These are phyloP conservation scores for Acer campestre DNA, from an alignment of 345 rosid genomes.

Conservation along the genomic window DNA sequence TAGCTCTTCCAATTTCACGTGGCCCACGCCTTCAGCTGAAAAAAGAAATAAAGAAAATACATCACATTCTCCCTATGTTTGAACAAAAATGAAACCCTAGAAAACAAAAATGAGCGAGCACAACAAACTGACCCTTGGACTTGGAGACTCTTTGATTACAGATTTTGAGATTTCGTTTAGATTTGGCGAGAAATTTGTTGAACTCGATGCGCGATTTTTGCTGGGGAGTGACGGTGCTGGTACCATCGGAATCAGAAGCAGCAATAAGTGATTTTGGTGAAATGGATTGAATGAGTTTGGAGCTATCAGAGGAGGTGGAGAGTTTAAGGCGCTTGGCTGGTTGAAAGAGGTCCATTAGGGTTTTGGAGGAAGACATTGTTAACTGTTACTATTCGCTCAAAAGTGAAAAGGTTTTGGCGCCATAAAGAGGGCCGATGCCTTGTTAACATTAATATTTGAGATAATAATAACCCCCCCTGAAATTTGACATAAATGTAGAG, in stretches of 20 bases:
- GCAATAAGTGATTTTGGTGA: conserved; percentile 16
- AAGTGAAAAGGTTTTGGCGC: not conserved
- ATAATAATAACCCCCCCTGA: too few relatives aligned
- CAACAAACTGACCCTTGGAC: conserved; percentile 43
- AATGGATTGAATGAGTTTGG: conserved; percentile 22
- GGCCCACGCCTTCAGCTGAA: conserved; percentile 44
- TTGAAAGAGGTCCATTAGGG: conserved; percentile 65
- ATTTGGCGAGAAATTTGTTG: conserved; percentile 64
- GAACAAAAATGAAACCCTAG: not conserved
- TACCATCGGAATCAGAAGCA: conserved; percentile 20
- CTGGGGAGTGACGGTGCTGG: conserved; percentile 49
- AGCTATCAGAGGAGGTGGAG: conserved; percentile 30
- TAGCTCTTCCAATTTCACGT: conserved; percentile 73
- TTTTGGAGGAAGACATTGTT: conserved; percentile 57
- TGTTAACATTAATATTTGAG: too few relatives aligned
- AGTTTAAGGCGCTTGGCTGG: conserved; percentile 75
- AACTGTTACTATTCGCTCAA: not conserved
- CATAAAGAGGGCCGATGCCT: not conserved
- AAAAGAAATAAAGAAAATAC: not conserved
- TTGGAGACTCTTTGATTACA: conserved; percentile 60
- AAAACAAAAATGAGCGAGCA: not conserved
- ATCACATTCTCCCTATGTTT: conserved; percentile 1
- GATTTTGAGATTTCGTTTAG: conserved; percentile 66
- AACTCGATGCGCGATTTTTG: conserved; percentile 60
- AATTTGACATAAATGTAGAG: too few relatives aligned